A percentile compares a stretch with the other conserved stretches of the same genome.
phyloP scores from a whole-genome alignment of 75 land plant genomes.

The Selaginella moellendorffii region DNA sequence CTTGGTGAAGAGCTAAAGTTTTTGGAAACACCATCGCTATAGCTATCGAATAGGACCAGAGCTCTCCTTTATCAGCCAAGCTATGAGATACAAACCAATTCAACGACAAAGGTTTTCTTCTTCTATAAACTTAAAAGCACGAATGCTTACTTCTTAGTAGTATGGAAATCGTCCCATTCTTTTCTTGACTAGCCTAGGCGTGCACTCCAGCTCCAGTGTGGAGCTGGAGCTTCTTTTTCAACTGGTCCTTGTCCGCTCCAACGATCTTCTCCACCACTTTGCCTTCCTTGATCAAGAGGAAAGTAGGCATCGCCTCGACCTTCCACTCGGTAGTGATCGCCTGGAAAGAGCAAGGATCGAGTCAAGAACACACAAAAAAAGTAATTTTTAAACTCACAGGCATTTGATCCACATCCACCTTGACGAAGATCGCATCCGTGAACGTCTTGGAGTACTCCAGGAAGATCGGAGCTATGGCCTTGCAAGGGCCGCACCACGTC shows the following conservation, averaged over 20 bases:
- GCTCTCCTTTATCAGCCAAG: no score
- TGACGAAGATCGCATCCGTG: background rate
- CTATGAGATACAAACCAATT: no score
- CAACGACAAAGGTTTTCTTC: no score
- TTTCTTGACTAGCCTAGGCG: no score
- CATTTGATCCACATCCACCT: constrained; percentile 1
- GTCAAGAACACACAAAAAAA: no score
- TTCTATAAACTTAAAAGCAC: no score
- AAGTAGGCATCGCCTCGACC: constrained; percentile 6
- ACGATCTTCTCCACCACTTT: background rate
- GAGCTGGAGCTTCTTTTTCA: background rate
- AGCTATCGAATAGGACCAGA: no score
- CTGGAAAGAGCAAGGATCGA: no score
- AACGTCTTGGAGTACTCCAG: background rate
- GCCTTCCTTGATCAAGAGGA: background rate
- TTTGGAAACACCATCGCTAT: background rate
- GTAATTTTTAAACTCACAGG: background rate
- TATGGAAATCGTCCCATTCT: no score
- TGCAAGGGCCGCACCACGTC: constrained; percentile 8
- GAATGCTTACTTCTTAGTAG: no score
- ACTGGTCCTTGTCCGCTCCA: constrained; percentile 1
- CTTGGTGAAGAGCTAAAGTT: constrained; percentile 17
- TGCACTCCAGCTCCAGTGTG: no score
- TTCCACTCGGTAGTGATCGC: background rate
- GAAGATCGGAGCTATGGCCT: background rate